phyloP scores from a whole-genome alignment of 441 rosid species.

The Pelargonium citronellum region DNA sequence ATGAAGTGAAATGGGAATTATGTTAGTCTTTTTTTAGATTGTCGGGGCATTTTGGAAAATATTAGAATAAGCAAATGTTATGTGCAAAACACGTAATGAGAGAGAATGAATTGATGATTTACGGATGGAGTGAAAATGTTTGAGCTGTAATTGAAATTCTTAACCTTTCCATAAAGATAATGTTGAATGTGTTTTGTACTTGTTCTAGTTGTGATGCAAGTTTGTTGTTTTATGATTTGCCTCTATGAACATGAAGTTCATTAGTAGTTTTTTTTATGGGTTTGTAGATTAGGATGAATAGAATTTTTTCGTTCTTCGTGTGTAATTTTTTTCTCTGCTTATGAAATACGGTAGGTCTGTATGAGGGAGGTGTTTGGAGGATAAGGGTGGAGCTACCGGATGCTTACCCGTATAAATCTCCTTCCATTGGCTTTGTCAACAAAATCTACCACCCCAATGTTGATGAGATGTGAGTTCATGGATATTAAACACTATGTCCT shows the following conservation, averaged over 20 bases:
- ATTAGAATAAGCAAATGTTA: no score
- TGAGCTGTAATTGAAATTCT: background rate
- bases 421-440: conserved; percentile 63
- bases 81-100: no score
- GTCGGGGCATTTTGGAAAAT: no score
- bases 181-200: conserved; percentile 3
- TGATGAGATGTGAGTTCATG: conserved; percentile 54
- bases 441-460: conserved; percentile 74
- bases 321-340: background rate
- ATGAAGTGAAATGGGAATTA: no score
- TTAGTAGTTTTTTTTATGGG: conserved; percentile 3
- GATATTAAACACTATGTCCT: conserved; percentile 14
- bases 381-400: conserved; percentile 67
- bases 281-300: background rate
- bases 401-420: conserved; percentile 77
- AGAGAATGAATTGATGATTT: no score
- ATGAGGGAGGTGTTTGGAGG: conserved; percentile 68
- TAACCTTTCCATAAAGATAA: conserved; percentile 7
- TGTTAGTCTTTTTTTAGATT: conserved; percentile 6
- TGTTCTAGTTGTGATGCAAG: conserved; percentile 18
- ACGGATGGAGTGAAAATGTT: no score
- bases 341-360: conserved; percentile 42
- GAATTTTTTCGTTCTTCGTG: background rate
- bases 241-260: conserved; percentile 20
- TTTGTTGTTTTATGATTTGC: conserved; percentile 26